Evolutionary conservation across 331 rosid genomes (phyloP).

Genomic region (Quercus phellos): DNA sequence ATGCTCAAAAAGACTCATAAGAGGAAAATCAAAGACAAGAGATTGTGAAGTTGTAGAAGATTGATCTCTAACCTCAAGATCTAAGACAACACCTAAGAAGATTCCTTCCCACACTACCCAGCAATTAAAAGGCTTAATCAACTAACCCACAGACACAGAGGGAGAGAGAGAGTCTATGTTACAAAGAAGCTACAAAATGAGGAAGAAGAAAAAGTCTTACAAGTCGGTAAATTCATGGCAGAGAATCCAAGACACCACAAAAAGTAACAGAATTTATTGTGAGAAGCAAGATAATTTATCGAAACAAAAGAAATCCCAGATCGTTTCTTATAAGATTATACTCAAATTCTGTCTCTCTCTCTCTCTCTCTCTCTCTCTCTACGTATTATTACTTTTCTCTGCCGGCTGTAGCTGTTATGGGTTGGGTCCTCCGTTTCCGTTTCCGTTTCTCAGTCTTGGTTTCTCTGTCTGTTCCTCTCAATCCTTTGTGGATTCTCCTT

Average conservation of each 20-base stretch:
- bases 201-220: constrained; percentile 21
- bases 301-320: constrained; percentile 23
- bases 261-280: background rate
- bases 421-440: background rate
- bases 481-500: constrained; percentile 20
- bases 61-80: constrained; percentile 38
- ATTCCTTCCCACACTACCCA: constrained; percentile 5
- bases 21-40: background rate
- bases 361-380: background rate
- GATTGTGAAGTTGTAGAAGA: background rate
- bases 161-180: background rate
- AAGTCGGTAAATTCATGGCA: constrained; percentile 18
- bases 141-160: background rate
- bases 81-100: constrained; percentile 18
- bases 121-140: constrained; percentile 9
- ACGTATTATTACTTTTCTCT: background rate
- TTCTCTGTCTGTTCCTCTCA: constrained; percentile 5
- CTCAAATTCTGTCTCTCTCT: background rate
- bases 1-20: background rate
- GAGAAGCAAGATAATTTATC: background rate
- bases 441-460: background rate
- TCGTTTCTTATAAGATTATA: background rate
- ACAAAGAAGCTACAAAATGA: background rate
- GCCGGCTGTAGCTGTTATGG: background rate
- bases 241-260: background rate